Percentiles rank a stretch among this genome's conserved stretches.
These are phyloP conservation scores for Chrysanthemum lavandulifolium DNA, from an alignment of 129 eudicot species.

Conservation along the genomic window DNA sequence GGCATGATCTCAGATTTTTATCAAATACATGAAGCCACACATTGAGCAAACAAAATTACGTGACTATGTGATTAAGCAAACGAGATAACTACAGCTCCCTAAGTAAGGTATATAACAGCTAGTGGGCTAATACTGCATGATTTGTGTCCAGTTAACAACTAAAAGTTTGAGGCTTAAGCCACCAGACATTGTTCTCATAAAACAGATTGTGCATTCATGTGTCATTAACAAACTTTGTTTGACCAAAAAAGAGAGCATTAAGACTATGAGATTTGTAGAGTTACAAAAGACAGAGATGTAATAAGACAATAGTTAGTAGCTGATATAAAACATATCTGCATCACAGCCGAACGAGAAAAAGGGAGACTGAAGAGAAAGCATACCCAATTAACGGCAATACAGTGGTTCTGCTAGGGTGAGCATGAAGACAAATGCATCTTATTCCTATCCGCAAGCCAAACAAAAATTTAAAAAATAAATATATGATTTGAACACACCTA, in stretches of 20 bases:
- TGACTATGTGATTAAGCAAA: neutral
- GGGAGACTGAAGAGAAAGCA: too few species aligned
- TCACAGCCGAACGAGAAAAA: too few species aligned
- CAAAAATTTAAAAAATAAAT: too few species aligned
- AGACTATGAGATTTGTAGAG: too few species aligned
- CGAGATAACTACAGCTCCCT: neutral
- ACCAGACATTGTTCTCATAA: neutral
- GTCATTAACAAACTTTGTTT: neutral
- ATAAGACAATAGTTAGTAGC: too few species aligned
- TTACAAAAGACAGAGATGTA: too few species aligned
- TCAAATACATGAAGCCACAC: neutral
- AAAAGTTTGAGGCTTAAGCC: neutral
- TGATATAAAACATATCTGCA: too few species aligned
- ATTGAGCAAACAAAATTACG: neutral
- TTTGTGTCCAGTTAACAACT: neutral
- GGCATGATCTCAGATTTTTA: neutral
- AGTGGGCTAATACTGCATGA: neutral
- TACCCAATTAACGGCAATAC: too few species aligned
- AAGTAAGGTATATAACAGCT: neutral
- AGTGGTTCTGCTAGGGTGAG: too few species aligned
- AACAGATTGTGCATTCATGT: neutral
- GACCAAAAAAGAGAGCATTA: neutral
- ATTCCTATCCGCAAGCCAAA: too few species aligned
- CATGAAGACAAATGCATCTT: too few species aligned
- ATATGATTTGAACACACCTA: too few species aligned